phyloP scores from a whole-genome alignment of 2,329 filamentous ascomycete genomes.

The Hymenoscyphus repandus region DNA sequence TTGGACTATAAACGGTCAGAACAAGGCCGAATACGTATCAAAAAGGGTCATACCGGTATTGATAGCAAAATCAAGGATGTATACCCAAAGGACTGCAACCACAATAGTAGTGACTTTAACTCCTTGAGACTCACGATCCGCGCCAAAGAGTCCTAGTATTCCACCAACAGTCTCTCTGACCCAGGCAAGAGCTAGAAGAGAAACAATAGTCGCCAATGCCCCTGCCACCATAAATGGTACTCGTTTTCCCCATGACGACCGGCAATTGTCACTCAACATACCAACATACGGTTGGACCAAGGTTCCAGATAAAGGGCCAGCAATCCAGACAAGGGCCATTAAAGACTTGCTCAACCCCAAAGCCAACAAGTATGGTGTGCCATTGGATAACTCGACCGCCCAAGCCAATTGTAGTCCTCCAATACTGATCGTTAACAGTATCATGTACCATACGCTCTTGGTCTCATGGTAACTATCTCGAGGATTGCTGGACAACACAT shows the following conservation, averaged over 20 bases:
- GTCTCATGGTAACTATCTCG: constrained; percentile 53
- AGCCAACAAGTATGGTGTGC: constrained; percentile 77
- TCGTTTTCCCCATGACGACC: constrained; percentile 68
- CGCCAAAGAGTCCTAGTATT: constrained; percentile 65
- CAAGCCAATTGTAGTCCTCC: constrained; percentile 90
- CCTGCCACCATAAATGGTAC: constrained; percentile 78
- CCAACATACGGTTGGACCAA: constrained; percentile 80
- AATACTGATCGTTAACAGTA: constrained; percentile 80
- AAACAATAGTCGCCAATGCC: constrained; percentile 58
- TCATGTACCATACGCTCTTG: constrained; percentile 80
- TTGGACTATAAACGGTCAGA: constrained; percentile 55
- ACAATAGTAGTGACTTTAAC: constrained; percentile 66
- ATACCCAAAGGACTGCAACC: constrained; percentile 80
- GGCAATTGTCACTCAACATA: constrained; percentile 74
- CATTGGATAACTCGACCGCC: constrained; percentile 92
- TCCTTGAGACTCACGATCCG: constrained; percentile 55
- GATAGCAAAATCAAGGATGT: constrained; percentile 88
- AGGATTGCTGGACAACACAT: constrained; percentile 37
- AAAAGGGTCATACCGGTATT: constrained; percentile 63
- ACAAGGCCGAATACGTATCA: background rate
- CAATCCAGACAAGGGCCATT: constrained; percentile 81
- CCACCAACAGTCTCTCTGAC: constrained; percentile 66
- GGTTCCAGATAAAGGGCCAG: constrained; percentile 71
- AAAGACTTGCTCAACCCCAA: constrained; percentile 78
- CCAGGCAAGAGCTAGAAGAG: constrained; percentile 69